These are phyloP conservation scores for Crassisporium funariophilum DNA, from an alignment of 768 basidiomycete genomes.

Conservation along the genomic window DNA sequence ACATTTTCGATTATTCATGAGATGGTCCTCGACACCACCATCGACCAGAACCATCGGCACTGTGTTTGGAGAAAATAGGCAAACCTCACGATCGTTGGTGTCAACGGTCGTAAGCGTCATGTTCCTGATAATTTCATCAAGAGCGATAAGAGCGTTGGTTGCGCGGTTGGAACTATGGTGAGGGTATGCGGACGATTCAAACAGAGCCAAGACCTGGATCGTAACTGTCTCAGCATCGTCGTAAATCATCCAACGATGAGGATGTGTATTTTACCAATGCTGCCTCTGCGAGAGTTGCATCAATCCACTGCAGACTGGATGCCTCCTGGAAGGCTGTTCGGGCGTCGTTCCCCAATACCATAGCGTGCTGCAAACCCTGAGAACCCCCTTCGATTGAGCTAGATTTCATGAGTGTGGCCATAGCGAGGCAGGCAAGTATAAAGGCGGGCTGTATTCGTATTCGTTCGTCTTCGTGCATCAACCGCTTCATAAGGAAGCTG, in stretches of 20 bases:
- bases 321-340: constrained; percentile 55
- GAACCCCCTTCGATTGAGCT: constrained; percentile 63
- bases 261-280: constrained; percentile 40
- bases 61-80: constrained; percentile 47
- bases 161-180: constrained; percentile 59
- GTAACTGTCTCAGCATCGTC: background rate
- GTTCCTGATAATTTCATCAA: constrained; percentile 66
- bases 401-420: constrained; percentile 72
- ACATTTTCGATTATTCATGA: constrained; percentile 14
- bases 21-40: constrained; percentile 17
- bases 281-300: constrained; percentile 70
- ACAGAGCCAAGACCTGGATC: constrained; percentile 71
- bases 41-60: constrained; percentile 52
- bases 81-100: constrained; percentile 51
- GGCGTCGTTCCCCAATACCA: constrained; percentile 58
- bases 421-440: constrained; percentile 65
- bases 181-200: constrained; percentile 76
- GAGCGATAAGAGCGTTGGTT: constrained; percentile 50
- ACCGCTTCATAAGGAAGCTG: constrained; percentile 50
- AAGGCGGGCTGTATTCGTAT: constrained; percentile 69
- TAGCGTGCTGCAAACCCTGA: constrained; percentile 57
- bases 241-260: background rate
- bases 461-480: constrained; percentile 55
- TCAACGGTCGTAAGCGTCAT: constrained; percentile 62
- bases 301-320: constrained; percentile 52